A percentile compares a stretch with the other conserved stretches of the same genome.
These are phyloP conservation scores for Bipolaris zeicola DNA, from an alignment of 2,329 filamentous ascomycete genomes.

Conservation along the genomic window DNA sequence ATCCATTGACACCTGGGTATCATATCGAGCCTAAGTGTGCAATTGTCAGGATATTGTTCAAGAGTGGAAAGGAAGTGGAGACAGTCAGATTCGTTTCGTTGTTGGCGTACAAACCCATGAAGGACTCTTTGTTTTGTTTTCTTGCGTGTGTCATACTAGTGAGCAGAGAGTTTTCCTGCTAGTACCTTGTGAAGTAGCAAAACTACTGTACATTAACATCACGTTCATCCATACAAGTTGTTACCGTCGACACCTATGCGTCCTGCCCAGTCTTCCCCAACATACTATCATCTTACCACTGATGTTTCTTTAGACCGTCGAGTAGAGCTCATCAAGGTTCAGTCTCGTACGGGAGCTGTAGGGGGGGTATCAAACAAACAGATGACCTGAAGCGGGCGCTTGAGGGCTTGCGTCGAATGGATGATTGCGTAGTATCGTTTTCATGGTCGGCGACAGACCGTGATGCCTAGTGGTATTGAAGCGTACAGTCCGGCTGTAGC, in stretches of 20 bases:
- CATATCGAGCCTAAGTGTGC: neutral
- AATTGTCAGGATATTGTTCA: neutral
- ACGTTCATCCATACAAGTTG: neutral
- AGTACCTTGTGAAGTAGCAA: neutral
- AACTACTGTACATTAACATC: conserved; percentile 2
- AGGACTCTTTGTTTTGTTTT: neutral
- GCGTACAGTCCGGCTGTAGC: neutral
- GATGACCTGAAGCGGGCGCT: conserved; percentile 1
- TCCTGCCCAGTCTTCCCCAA: neutral
- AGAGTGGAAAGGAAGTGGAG: neutral
- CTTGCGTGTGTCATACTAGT: neutral
- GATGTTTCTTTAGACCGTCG: neutral
- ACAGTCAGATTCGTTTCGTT: neutral
- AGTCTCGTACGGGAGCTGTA: neutral
- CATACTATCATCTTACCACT: neutral
- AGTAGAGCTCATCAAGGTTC: conserved; percentile 3
- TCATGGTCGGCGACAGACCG: neutral
- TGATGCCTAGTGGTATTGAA: neutral
- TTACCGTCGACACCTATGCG: neutral
- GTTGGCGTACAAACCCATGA: conserved; percentile 1
- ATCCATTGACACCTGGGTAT: neutral
- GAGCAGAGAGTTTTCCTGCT: neutral
- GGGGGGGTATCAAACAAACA: conserved; percentile 1
- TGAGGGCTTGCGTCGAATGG: neutral
- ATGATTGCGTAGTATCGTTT: neutral